A percentile compares a stretch with the other conserved stretches of the same genome.
phyloP scores from a whole-genome alignment of 2,329 filamentous ascomycete species.

The Teratosphaeria zuluensis region DNA sequence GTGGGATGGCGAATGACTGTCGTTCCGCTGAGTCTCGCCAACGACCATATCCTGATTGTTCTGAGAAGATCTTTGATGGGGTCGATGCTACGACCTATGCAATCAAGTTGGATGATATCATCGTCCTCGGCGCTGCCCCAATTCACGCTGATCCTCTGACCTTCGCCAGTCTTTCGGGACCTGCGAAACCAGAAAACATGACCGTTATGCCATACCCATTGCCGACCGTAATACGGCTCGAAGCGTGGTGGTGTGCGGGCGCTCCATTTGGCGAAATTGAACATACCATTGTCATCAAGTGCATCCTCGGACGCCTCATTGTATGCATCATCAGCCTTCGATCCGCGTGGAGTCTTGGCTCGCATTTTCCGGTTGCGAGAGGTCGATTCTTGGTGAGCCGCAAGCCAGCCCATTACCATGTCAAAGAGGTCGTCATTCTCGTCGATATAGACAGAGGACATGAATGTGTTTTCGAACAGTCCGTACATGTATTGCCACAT shows the following conservation, averaged over 20 bases:
- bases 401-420: constrained; percentile 35
- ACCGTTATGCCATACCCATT: constrained; percentile 35
- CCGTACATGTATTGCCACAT: constrained; percentile 24
- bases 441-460: constrained; percentile 36
- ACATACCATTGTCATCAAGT: constrained; percentile 32
- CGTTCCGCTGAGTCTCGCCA: constrained; percentile 32
- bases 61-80: constrained; percentile 40
- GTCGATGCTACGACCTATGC: constrained; percentile 37
- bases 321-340: constrained; percentile 23
- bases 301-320: constrained; percentile 28
- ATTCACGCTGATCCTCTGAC: constrained; percentile 15
- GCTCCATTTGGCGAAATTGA: constrained; percentile 42
- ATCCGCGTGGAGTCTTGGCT: constrained; percentile 31
- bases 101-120: constrained; percentile 36
- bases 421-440: constrained; percentile 36
- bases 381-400: constrained; percentile 30
- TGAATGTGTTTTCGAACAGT: constrained; percentile 18
- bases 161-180: constrained; percentile 23
- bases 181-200: constrained; percentile 34
- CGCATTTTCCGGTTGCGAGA: constrained; percentile 27
- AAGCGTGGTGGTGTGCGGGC: constrained; percentile 39
- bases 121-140: constrained; percentile 22
- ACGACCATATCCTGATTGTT: constrained; percentile 35
- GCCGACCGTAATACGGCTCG: constrained; percentile 39
- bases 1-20: constrained; percentile 40